These are phyloP conservation scores for Tricholoma furcatifolium DNA, from an alignment of 768 basidiomycete genomes.

Conservation along the genomic window DNA sequence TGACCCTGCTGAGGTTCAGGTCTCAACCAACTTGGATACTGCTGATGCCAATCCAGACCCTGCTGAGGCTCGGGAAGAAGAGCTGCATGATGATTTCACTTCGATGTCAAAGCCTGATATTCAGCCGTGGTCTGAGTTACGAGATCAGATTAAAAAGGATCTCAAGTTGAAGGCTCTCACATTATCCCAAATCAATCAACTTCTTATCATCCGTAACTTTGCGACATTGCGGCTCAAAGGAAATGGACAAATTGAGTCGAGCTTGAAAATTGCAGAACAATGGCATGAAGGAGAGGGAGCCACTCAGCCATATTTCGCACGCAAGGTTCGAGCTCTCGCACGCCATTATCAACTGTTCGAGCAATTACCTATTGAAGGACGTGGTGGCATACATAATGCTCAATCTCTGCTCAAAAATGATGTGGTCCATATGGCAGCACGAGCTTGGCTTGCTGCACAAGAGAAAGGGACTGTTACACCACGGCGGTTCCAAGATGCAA, in stretches of 20 bases:
- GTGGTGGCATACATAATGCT: background rate
- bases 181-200: background rate
- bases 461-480: slow-evolving; percentile 29
- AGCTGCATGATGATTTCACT: too few relatives aligned
- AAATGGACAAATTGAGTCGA: background rate
- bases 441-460: slow-evolving; percentile 21
- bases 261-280: background rate
- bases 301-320: background rate
- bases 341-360: slow-evolving; percentile 3
- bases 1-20: too few relatives aligned
- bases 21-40: too few relatives aligned
- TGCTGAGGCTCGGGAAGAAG: too few relatives aligned
- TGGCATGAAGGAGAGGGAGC: background rate
- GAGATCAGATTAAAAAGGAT: too few relatives aligned
- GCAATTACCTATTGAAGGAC: background rate
- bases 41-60: too few relatives aligned
- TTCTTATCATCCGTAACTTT: background rate
- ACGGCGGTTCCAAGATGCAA: slow-evolving; percentile 15
- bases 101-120: too few relatives aligned
- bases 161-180: too few relatives aligned
- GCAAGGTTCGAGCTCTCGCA: background rate
- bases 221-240: background rate
- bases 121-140: too few relatives aligned
- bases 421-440: slow-evolving; percentile 19
- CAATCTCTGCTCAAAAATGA: background rate